Evolutionary conservation across 1,139 yeast genomes (phyloP).

Genomic region (Geotrichum bryndzae): DNA sequence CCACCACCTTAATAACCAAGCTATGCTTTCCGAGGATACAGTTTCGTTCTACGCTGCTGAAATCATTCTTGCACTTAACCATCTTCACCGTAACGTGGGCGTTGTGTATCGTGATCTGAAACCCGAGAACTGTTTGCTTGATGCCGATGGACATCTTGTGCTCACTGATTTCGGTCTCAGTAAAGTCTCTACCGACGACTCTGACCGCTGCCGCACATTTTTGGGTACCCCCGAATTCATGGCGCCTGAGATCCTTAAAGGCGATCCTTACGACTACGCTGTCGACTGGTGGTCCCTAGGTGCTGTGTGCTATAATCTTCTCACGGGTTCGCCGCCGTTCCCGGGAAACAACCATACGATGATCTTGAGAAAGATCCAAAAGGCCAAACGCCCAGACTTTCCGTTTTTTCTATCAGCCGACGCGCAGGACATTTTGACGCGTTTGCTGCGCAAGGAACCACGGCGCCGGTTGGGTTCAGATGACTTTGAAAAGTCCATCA

Average conservation of each 20-base stretch:
- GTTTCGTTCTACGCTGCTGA: slow-evolving; percentile 84
- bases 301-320: slow-evolving; percentile 75
- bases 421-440: slow-evolving; percentile 73
- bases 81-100: slow-evolving; percentile 71
- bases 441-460: slow-evolving; percentile 69
- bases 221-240: slow-evolving; percentile 93
- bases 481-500: slow-evolving; percentile 63
- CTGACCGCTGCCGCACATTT: slow-evolving; percentile 62
- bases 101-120: slow-evolving; percentile 87
- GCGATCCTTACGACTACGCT: slow-evolving; percentile 70
- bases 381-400: slow-evolving; percentile 58
- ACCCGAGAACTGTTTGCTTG: slow-evolving; percentile 87
- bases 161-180: slow-evolving; percentile 89
- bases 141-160: slow-evolving; percentile 71
- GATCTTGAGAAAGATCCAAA: slow-evolving; percentile 73
- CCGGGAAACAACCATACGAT: slow-evolving; percentile 81
- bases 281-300: slow-evolving; percentile 99
- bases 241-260: slow-evolving; percentile 90
- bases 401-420: slow-evolving; percentile 80
- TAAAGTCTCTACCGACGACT: slow-evolving; percentile 54
- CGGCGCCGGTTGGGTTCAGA: slow-evolving; percentile 58
- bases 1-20: slow-evolving; percentile 74
- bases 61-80: slow-evolving; percentile 72
- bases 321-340: slow-evolving; percentile 91
- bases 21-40: slow-evolving; percentile 73